Base-by-base conservation (phyloP, 2,329 filamentous ascomycete genomes). In the Colletotrichum godetiae region DNA sequence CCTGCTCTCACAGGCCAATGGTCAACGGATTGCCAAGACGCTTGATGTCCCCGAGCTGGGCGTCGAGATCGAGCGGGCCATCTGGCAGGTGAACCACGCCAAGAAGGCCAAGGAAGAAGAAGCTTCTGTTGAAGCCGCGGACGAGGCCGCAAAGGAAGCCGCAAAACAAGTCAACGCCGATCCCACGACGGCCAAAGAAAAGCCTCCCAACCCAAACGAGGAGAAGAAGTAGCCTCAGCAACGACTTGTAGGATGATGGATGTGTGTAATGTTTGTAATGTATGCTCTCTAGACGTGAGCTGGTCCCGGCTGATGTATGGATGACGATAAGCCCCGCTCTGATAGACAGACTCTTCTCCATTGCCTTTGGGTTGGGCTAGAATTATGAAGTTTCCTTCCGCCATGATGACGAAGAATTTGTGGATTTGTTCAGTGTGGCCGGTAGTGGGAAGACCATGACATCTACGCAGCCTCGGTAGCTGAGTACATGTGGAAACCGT, bases 21-120 rank as follows among this genome's bases (percentile, higher is more conserved):
- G 90, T 2, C 87, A 86, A 75, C 84, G 86, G 69, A 86, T 94
- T 68, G 90, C 91, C 24, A 84, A 91, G 68, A 88, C 88, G 7
- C 83, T 95, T 33, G 86, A 92, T 6, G 87, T 94, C 49, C 93
- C 93, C 0, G 92, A 93, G 68, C 86, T 96, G 31, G 90, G 91
- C 67, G 85, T 92, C 19, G 94, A 95, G 80, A 86, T 95, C 0
- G 93, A 95, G 78, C 86, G 94, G 56, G 94, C 94, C 5, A 91
- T 95, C 72, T 91, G 91, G 86, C 94, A 96, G 81, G 92, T 95
- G 2, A 88, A 91, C 77, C 85, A 81, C 56, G 83, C 84, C 67
- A 78, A 81, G 64, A 84, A 86, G 57, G 83, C 85, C 24, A 83
- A 86, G 67, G 76, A 78, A 63, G 82, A 83, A 74, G 78, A 81